phyloP scores from a whole-genome alignment of 139 green algal species.

The Diplosphaera chodatii region DNA sequence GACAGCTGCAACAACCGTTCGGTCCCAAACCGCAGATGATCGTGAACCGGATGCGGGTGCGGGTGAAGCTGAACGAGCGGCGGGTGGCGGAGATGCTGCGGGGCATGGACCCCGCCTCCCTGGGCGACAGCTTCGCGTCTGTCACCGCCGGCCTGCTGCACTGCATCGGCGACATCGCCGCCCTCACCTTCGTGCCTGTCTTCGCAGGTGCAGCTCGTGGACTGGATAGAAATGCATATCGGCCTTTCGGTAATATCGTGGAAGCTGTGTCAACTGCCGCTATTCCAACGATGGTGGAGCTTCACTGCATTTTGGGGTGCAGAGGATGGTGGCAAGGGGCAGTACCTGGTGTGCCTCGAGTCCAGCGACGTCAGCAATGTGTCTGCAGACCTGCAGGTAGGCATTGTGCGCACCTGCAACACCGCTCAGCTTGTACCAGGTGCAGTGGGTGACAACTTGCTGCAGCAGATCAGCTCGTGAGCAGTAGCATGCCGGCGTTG shows the following conservation, averaged over 20 bases:
- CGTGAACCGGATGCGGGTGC: constrained; percentile 45
- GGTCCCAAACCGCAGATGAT: constrained; percentile 25
- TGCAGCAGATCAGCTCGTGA: too few species aligned
- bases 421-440: not conserved
- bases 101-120: constrained; percentile 23
- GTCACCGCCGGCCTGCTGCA: constrained; percentile 37
- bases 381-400: constrained; percentile 45
- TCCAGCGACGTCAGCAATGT: constrained; percentile 62
- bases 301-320: too few species aligned
- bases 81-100: constrained; percentile 51
- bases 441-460: too few species aligned
- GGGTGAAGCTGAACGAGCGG: constrained; percentile 54
- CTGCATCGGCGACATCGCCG: constrained; percentile 60
- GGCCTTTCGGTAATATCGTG: not conserved
- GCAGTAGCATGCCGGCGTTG: too few species aligned
- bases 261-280: not conserved
- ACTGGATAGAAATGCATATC: not conserved
- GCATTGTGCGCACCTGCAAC: constrained; percentile 42
- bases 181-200: constrained; percentile 30
- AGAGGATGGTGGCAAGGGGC: constrained; percentile 6
- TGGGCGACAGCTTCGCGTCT: constrained; percentile 31
- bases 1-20: too few species aligned
- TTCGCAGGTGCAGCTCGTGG: not conserved
- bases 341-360: constrained; percentile 53
- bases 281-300: not conserved